These are phyloP conservation scores for Penicillium italicum DNA, from an alignment of 2,329 filamentous ascomycete species.

Conservation along the genomic window DNA sequence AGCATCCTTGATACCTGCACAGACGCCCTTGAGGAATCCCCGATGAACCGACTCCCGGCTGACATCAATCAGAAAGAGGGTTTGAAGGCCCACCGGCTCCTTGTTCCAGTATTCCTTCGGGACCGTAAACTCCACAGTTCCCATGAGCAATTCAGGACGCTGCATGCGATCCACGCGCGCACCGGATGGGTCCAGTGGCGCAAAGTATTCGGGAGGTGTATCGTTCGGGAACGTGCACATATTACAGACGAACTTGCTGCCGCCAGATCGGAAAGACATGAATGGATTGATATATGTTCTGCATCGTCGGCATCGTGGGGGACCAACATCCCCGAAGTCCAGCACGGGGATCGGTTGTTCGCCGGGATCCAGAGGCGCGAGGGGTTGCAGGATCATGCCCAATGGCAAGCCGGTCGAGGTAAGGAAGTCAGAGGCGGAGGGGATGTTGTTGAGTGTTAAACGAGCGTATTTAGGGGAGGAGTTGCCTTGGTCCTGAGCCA, in stretches of 20 bases:
- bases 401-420: conserved; percentile 77
- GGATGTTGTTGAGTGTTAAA: conserved; percentile 90
- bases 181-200: conserved; percentile 81
- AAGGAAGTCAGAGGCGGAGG: conserved; percentile 74
- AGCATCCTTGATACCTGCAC: conserved; percentile 78
- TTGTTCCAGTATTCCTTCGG: conserved; percentile 99
- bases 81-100: conserved; percentile 80
- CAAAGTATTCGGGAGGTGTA: conserved; percentile 86
- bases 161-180: conserved; percentile 83
- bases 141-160: conserved; percentile 81
- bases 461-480: conserved; percentile 91
- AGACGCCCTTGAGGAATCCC: conserved; percentile 85
- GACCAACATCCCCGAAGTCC: conserved; percentile 88
- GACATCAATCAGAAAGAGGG: conserved; percentile 89
- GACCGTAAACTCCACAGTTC: conserved; percentile 93
- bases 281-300: conserved; percentile 98
- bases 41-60: conserved; percentile 88
- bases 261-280: conserved; percentile 92
- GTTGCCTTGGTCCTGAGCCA: conserved; percentile 95
- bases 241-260: conserved; percentile 97
- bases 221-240: conserved; percentile 98
- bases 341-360: conserved; percentile 86
- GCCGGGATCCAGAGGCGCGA: conserved; percentile 77
- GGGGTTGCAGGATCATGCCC: conserved; percentile 81
- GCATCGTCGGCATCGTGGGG: conserved; percentile 87